phyloP scores from a whole-genome alignment of 106 monocot genomes.

The Apostasia ramifera region DNA sequence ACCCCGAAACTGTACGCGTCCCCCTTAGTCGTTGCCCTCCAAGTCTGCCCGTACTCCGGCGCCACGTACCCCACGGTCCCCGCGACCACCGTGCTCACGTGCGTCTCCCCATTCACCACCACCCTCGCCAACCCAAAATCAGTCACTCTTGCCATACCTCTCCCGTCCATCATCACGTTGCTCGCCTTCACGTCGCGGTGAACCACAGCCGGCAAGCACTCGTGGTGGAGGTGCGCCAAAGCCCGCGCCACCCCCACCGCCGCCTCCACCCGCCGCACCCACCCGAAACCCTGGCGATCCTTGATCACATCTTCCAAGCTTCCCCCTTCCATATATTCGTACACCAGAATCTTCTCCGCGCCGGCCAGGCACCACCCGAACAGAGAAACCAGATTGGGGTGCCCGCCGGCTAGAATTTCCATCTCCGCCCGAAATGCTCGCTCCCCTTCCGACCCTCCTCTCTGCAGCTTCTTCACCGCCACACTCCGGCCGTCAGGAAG shows the following conservation, averaged over 20 bases:
- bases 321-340: constrained; percentile 82
- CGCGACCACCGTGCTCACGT: constrained; percentile 78
- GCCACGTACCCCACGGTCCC: constrained; percentile 95
- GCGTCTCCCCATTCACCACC: constrained; percentile 48
- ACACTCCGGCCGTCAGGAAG: constrained; percentile 61
- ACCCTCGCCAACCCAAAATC: constrained; percentile 75
- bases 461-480: constrained; percentile 66
- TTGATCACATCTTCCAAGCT: constrained; percentile 52
- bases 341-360: constrained; percentile 50
- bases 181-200: constrained; percentile 94
- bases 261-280: constrained; percentile 24
- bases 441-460: constrained; percentile 32
- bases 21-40: constrained; percentile 69
- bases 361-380: constrained; percentile 72
- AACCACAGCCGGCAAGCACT: constrained; percentile 73
- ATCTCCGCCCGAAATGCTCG: constrained; percentile 75
- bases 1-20: constrained; percentile 92
- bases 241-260: constrained; percentile 69
- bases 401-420: constrained; percentile 46
- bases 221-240: constrained; percentile 64
- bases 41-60: constrained; percentile 69
- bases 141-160: constrained; percentile 45
- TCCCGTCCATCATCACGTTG: constrained; percentile 68
- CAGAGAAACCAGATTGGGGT: constrained; percentile 69
- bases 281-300: constrained; percentile 34